Evolutionary conservation across 1,284 basidiomycete genomes (phyloP), one percentile per base, ranked within the genome.

Genomic region (Ceratobasidium sp.): DNA sequence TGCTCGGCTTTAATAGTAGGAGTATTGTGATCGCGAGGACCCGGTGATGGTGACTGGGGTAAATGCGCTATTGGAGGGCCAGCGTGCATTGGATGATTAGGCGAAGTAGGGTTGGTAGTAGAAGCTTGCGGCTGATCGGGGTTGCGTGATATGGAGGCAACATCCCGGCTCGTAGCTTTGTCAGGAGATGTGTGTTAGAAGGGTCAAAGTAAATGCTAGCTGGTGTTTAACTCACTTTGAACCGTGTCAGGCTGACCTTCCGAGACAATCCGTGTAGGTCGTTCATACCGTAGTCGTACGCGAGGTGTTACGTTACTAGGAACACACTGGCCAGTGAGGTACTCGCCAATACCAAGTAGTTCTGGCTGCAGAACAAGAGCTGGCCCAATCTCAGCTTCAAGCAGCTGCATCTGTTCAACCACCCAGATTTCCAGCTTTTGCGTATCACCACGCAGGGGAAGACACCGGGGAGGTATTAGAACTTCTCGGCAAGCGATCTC

Each of bases 351-450:
- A 14, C 68, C 68, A 37, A 72, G 41, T 31, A 72, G 29, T 43
- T 72, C 68, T 22, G 58, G 56, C 7, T 56, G 56, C 27, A 54
- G 43, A 39, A 51, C 24, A 19, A 72, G 14, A 9, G 43, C 68
- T 24, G 68, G 39, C 8, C 68, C 58, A 48, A 72, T 46, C 31
- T 72, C 68, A n/a, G 56, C 56, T 61, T 72, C 46, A 24, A 72
- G 27, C 9, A 61, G 56, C n/a, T 56, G 39, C 58, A 72, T 72
- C 43, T 61, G 68, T n/a, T 72, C 68, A 27, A 61, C 54, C 13
- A 51, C 58, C 68, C 68, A 72, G 49, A 48, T 72, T 29, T 61
- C 56, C 19, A 72, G 56, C 16, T 61, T 59, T 31, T 56, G 56
- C 39, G 43, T 51, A 22, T 61, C 43, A 16, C 68, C 68, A 22